Evolutionary conservation across 2,329 filamentous ascomycete species (phyloP), one percentile per base, ranked within the genome.

Genomic region (Penicillium sp.): DNA sequence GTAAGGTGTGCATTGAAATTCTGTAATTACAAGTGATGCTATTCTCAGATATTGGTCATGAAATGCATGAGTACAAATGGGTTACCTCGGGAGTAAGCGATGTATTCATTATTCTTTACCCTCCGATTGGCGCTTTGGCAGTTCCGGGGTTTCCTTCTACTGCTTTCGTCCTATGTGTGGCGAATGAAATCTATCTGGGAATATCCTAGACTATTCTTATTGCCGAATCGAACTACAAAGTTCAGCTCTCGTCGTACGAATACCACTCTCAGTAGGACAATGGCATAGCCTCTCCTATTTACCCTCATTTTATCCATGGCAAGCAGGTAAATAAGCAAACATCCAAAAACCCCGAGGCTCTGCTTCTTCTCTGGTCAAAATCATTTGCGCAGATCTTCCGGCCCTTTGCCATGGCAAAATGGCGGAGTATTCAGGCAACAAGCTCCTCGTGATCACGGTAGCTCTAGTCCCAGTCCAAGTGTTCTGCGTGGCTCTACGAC

Each of bases 1-100:
- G 49, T 17, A 51, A 47, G 24, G 42, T 51, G 7, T 32, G 33
- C 30, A 47, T 55, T 52, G 52, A 54, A 30, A 49, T 36, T 36
- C n/a, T 7, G 9, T 36, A 36, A 36, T 8, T 36, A 26, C 24
- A 9, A 26, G 24, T 6, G 24, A 39, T 20, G 8, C 29, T 32
- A 4, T 13, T 21, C 34, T 4, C 18, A 5, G 23, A 27, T 17
- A 13, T 24, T 27, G 26, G 26, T 26, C 23, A 4, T 17, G n/a
- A 15, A 17, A 17, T 9, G 3, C 10, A 42, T 17, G 8, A 3
- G 3, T 18, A 6, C 7, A 5, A 23, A 37, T 21, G 7, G 10
- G n/a, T 23, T 23, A 20, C 8, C 18, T 23, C 17, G 15, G 13
- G 7, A 36, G 33, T 36, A 40, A 26, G 18, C 3, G 21, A 17